Percentiles rank a stretch among this genome's conserved stretches.
These are phyloP conservation scores for Filosporella fistucella DNA, from an alignment of 495 filamentous ascomycete genomes.

Conservation along the genomic window DNA sequence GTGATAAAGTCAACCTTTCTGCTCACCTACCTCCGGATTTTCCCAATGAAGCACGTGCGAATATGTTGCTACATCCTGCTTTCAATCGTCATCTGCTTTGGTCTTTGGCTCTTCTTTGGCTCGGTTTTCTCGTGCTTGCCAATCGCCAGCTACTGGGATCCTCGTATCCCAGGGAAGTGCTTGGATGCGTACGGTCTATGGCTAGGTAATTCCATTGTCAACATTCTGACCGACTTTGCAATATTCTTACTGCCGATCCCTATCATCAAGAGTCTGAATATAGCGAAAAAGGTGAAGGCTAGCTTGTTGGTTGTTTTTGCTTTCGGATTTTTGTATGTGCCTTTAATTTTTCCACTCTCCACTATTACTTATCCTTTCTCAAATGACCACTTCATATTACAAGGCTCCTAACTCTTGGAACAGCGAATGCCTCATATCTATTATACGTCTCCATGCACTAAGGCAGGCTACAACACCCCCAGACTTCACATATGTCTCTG, in stretches of 20 bases:
- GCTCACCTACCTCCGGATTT: constrained; percentile 37
- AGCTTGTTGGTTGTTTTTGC: constrained; percentile 32
- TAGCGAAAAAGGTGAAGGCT: constrained; percentile 27
- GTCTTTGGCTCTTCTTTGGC: constrained; percentile 35
- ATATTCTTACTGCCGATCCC: constrained; percentile 35
- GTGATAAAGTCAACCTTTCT: constrained; percentile 39
- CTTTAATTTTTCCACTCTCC: not conserved
- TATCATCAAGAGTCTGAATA: constrained; percentile 27
- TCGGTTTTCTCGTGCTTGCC: constrained; percentile 35
- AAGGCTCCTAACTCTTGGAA: no score
- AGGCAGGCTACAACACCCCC: constrained; percentile 36
- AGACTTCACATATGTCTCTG: no score
- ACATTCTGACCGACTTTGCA: constrained; percentile 43
- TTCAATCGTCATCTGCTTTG: constrained; percentile 31
- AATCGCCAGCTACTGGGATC: constrained; percentile 33
- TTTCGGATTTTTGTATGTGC: constrained; percentile 33
- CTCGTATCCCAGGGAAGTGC: constrained; percentile 29
- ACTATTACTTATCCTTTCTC: no score
- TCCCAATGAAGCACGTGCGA: constrained; percentile 9
- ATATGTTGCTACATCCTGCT: constrained; percentile 18
- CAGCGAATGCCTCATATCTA: no score
- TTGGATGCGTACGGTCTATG: constrained; percentile 32
- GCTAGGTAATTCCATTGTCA: constrained; percentile 29
- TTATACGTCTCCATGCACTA: constrained; percentile 28
- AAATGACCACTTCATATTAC: no score